Percentiles rank a stretch among this genome's conserved stretches.
phyloP scores from a whole-genome alignment of 129 eudicot genomes.

The Ambrosia artemisiifolia region DNA sequence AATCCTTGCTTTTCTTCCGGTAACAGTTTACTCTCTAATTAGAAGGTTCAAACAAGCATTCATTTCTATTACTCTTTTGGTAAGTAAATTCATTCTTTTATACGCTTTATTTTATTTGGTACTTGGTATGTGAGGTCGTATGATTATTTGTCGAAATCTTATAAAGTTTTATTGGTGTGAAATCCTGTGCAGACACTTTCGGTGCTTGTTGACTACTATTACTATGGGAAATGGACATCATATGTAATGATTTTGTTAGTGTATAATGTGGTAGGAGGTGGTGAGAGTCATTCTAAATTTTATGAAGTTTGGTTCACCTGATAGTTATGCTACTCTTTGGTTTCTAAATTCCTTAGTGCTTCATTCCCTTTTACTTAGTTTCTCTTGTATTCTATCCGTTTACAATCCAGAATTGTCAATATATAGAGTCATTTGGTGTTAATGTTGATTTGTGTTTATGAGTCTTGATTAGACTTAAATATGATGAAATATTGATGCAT shows the following conservation, averaged over 20 bases:
- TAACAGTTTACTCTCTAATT: slow-evolving; percentile 66
- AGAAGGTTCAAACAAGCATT: slow-evolving; percentile 64
- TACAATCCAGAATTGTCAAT: too few relatives aligned
- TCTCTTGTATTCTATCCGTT: too few relatives aligned
- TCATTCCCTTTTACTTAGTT: too few relatives aligned
- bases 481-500: too few relatives aligned
- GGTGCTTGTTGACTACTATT: slow-evolving; percentile 59
- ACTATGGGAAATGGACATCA: slow-evolving; percentile 90
- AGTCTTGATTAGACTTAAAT: too few relatives aligned
- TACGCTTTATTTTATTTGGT: neutral
- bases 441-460: too few relatives aligned
- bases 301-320: too few relatives aligned
- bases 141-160: neutral
- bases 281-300: slow-evolving; percentile 97
- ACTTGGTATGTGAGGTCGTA: neutral
- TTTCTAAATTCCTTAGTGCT: too few relatives aligned
- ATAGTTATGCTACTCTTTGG: too few relatives aligned
- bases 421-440: too few relatives aligned
- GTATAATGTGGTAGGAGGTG: slow-evolving; percentile 92
- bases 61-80: slow-evolving; percentile 58
- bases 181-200: slow-evolving; percentile 61
- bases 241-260: slow-evolving; percentile 79
- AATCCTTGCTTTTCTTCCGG: slow-evolving; percentile 84
- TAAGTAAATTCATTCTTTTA: slow-evolving; percentile 17
- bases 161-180: neutral